A percentile compares a stretch with the other conserved stretches of the same genome.
phyloP scores from a whole-genome alignment of 371 early-diverging fungal genomes.

The Nosema bombycis region DNA sequence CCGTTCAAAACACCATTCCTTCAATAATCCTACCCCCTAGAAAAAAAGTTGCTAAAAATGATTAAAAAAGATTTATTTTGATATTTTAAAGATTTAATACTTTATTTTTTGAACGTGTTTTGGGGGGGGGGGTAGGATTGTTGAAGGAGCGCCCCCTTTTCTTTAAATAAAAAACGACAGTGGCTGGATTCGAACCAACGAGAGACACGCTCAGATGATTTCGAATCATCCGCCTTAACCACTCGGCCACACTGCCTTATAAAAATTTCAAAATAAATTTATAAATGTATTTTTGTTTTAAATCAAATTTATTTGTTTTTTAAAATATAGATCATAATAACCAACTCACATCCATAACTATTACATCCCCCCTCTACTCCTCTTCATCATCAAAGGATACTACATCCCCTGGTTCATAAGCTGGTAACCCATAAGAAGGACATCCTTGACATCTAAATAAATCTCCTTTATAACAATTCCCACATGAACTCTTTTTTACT shows the following conservation, averaged over 20 bases:
- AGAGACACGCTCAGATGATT: constrained; percentile 40
- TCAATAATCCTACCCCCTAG: too few species aligned
- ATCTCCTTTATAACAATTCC: constrained; percentile 89
- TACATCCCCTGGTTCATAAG: constrained; percentile 89
- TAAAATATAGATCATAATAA: not conserved
- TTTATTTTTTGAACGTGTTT: too few species aligned
- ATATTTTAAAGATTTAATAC: too few species aligned
- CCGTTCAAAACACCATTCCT: too few species aligned
- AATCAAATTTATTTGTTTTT: not conserved
- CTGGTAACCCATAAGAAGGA: constrained; percentile 93
- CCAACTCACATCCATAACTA: too few species aligned
- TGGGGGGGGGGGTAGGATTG: too few species aligned
- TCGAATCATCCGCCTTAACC: constrained; percentile 44
- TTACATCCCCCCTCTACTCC: too few species aligned
- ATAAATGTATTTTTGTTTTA: not conserved
- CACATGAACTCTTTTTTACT: constrained; percentile 62
- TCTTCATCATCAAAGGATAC: constrained; percentile 67
- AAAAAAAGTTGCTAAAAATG: too few species aligned
- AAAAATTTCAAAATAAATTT: not conserved
- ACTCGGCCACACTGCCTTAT: constrained; percentile 32
- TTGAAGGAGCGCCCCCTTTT: too few species aligned
- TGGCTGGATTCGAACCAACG: constrained; percentile 46
- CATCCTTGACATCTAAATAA: constrained; percentile 93
- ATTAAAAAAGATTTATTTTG: too few species aligned
- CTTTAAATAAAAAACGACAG: constrained; percentile 34